Conservation (phyloP, 345 rosid genomes). For the Salix viminalis region DNA sequence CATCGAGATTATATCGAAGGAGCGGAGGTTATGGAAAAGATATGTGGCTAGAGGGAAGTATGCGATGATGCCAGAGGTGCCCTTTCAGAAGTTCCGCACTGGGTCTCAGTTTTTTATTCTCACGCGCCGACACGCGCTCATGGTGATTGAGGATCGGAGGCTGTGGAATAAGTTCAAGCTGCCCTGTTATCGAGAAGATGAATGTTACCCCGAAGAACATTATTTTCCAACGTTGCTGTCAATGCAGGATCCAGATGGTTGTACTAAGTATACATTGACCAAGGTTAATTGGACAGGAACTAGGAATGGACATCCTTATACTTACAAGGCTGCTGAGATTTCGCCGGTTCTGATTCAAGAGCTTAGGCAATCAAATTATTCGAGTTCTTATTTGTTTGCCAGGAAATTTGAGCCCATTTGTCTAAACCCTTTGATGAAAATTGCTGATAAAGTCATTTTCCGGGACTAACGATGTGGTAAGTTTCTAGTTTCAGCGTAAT, state of each 20-base stretch:
- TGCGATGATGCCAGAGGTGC: slow-evolving; percentile 78
- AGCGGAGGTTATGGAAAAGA: slow-evolving; percentile 74
- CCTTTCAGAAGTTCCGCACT: slow-evolving; percentile 56
- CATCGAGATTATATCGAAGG: slow-evolving; percentile 63
- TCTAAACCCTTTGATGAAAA: slow-evolving; percentile 65
- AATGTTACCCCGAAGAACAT: slow-evolving; percentile 96
- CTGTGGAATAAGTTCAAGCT: slow-evolving; percentile 78
- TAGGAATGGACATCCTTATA: slow-evolving; percentile 76
- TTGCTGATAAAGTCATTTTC: slow-evolving; percentile 73
- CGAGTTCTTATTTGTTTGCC: slow-evolving; percentile 77
- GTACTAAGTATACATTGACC: slow-evolving; percentile 65
- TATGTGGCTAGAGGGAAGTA: slow-evolving; percentile 71
- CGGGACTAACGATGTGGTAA: slow-evolving; percentile 60
- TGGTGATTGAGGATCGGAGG: slow-evolving; percentile 59
- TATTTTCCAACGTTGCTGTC: slow-evolving; percentile 85
- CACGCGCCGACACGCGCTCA: slow-evolving; percentile 68
- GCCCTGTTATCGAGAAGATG: slow-evolving; percentile 67
- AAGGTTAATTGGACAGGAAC: slow-evolving; percentile 93
- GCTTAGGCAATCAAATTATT: slow-evolving; percentile 60
- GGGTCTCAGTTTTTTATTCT: slow-evolving; percentile 94
- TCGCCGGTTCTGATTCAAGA: slow-evolving; percentile 46
- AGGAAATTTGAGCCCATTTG: slow-evolving; percentile 91
- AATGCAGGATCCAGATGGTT: slow-evolving; percentile 69
- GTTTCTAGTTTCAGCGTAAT: background rate
- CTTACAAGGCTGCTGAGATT: slow-evolving; percentile 55